These are phyloP conservation scores for Lactuca saligna DNA, from an alignment of 129 eudicot genomes.

Conservation along the genomic window DNA sequence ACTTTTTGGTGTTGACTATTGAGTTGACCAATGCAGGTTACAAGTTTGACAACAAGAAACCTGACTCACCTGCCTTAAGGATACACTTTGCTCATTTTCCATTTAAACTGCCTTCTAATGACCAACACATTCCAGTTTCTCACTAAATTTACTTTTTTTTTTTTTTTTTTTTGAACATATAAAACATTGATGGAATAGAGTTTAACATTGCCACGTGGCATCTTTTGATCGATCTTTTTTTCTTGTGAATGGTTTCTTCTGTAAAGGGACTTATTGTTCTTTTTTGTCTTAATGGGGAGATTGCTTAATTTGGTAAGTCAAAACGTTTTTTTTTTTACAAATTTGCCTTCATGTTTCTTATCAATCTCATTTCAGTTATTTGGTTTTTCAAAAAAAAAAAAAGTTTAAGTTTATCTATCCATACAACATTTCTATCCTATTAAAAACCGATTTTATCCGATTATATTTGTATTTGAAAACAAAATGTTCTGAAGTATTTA, in stretches of 20 bases:
- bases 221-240: not conserved
- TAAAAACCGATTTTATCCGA: too few relatives aligned
- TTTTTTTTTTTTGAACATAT: not conserved
- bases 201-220: not conserved
- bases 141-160: not conserved
- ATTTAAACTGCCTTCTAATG: constrained; percentile 66
- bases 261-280: not conserved
- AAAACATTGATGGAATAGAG: not conserved
- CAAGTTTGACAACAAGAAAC: constrained; percentile 87
- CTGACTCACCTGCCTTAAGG: constrained; percentile 58
- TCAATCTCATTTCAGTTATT: too few relatives aligned
- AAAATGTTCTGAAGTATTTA: too few relatives aligned
- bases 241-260: not conserved
- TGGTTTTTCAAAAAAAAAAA: too few relatives aligned
- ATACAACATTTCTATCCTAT: too few relatives aligned
- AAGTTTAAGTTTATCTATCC: too few relatives aligned
- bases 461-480: too few relatives aligned
- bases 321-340: too few relatives aligned
- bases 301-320: too few relatives aligned
- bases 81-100: constrained; percentile 92
- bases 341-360: too few relatives aligned
- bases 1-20: constrained; percentile 4
- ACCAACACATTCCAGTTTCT: constrained; percentile 7
- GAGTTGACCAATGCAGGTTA: constrained; percentile 52
- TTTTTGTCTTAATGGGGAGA: too few relatives aligned